Conservation (phyloP, 202 grass and related monocot species). For the Digitaria exilis region DNA sequence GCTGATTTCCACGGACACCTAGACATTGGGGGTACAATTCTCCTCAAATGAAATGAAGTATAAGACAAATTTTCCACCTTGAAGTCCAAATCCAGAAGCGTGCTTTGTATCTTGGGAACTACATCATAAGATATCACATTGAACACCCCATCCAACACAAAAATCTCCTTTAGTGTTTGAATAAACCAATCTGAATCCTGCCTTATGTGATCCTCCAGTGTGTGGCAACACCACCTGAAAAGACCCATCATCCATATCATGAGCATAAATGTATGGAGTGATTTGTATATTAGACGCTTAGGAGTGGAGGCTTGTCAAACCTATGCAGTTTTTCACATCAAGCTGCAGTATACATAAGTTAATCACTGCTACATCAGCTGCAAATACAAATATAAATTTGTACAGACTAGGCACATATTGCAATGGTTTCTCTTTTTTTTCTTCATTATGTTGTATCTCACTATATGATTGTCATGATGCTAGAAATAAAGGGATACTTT, state of each 20-base stretch:
- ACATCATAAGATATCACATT: constrained; percentile 98
- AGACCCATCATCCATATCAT: neutral
- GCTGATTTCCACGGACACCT: neutral
- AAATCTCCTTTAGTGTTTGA: constrained; percentile 70
- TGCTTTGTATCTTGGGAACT: constrained; percentile 77
- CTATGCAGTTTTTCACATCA: constrained; percentile 3
- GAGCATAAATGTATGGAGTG: constrained; percentile 23
- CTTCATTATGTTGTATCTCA: neutral
- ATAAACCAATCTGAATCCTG: constrained; percentile 79
- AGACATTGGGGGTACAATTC: neutral
- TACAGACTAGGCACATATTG: neutral
- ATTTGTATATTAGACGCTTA: constrained; percentile 2
- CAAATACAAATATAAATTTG: neutral
- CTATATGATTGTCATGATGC: neutral
- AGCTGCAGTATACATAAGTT: neutral
- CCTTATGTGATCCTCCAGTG: constrained; percentile 84
- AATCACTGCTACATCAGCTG: neutral
- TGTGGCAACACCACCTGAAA: constrained; percentile 88
- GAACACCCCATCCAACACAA: constrained; percentile 82
- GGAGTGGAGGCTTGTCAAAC: too few species aligned
- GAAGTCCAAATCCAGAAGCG: constrained; percentile 78
- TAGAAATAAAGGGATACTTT: constrained; percentile 21
- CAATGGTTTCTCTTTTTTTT: neutral
- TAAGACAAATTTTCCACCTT: constrained; percentile 58
- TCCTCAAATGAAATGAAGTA: constrained; percentile 9